These are phyloP conservation scores for Entomophthora muscae DNA, from an alignment of 371 early-diverging fungal species.

Conservation along the genomic window DNA sequence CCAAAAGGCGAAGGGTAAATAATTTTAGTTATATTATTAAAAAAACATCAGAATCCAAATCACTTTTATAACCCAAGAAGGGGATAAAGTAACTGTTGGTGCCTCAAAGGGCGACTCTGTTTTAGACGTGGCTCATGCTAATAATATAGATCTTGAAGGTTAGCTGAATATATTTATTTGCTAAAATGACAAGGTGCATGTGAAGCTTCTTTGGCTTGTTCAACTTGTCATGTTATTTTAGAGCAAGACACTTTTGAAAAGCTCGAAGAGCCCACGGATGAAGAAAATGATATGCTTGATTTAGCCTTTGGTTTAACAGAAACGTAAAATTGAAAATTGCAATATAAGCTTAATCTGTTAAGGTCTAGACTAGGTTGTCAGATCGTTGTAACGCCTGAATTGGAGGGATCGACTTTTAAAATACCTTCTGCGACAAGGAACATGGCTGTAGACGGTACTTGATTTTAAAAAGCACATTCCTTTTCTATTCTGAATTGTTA, in stretches of 20 bases:
- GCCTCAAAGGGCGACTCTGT: conserved; percentile 76
- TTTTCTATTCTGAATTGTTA: neutral
- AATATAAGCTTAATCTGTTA: neutral
- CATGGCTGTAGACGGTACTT: conserved; percentile 79
- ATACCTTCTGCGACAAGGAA: conserved; percentile 95
- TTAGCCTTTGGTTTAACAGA: conserved; percentile 93
- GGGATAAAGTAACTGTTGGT: conserved; percentile 50
- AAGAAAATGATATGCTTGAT: conserved; percentile 99
- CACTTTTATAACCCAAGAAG: conserved; percentile 48
- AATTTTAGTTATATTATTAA: neutral
- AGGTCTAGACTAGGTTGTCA: conserved; percentile 97
- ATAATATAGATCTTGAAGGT: conserved; percentile 95
- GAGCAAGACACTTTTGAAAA: conserved; percentile 71
- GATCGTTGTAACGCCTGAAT: conserved; percentile 57
- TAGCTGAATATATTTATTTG: neutral
- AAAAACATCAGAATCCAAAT: conserved; percentile 19
- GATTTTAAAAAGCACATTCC: neutral
- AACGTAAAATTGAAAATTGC: conserved; percentile 36
- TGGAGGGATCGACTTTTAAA: conserved; percentile 76
- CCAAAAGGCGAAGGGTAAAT: conserved; percentile 2
- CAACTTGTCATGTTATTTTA: conserved; percentile 94
- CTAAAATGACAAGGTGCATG: conserved; percentile 60
- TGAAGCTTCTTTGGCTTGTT: conserved; percentile 93
- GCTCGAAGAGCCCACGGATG: conserved; percentile 87
- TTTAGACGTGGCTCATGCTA: conserved; percentile 87